Evolutionary conservation across 2,329 filamentous ascomycete species (phyloP).

Genomic region (Monosporascus cannonballus): DNA sequence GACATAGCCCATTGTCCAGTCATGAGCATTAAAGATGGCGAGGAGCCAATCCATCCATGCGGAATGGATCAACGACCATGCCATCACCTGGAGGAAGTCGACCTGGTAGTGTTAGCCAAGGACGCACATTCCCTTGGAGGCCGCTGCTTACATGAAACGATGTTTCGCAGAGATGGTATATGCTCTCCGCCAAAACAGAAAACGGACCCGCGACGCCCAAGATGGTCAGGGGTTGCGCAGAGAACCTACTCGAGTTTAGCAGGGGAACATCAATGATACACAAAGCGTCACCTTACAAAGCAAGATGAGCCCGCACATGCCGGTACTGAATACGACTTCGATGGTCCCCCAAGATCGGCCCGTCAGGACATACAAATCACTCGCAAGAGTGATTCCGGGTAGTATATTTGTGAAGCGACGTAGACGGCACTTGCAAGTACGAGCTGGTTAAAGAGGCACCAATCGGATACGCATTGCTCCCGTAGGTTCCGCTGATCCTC

Average conservation of each 20-base stretch:
- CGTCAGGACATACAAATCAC: slow-evolving; percentile 56
- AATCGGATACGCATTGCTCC: slow-evolving; percentile 44
- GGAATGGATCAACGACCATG: slow-evolving; percentile 60
- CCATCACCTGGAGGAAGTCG: slow-evolving; percentile 61
- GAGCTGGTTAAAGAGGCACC: slow-evolving; percentile 57
- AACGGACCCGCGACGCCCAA: slow-evolving; percentile 62
- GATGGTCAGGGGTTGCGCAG: slow-evolving; percentile 59
- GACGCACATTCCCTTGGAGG: background rate
- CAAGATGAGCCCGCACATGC: slow-evolving; percentile 58
- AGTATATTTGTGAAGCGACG: slow-evolving; percentile 61
- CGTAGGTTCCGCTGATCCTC: slow-evolving; percentile 42
- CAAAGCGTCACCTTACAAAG: slow-evolving; percentile 37
- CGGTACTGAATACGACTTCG: slow-evolving; percentile 61
- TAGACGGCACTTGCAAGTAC: slow-evolving; percentile 58
- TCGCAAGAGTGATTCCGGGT: slow-evolving; percentile 62
- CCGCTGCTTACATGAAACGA: slow-evolving; percentile 43
- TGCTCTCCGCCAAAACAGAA: slow-evolving; percentile 60
- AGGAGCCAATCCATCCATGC: slow-evolving; percentile 60
- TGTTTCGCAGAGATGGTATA: slow-evolving; percentile 51
- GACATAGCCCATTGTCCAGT: slow-evolving; percentile 66
- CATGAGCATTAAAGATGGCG: slow-evolving; percentile 61
- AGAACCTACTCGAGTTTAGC: slow-evolving; percentile 30
- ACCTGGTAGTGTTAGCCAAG: slow-evolving; percentile 29
- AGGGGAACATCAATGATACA: background rate
- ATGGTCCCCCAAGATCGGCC: slow-evolving; percentile 60